Evolutionary conservation across 106 monocot genomes (phyloP), one percentile per base, ranked within the genome.

Genomic region (Apostasia shenzhenica): DNA sequence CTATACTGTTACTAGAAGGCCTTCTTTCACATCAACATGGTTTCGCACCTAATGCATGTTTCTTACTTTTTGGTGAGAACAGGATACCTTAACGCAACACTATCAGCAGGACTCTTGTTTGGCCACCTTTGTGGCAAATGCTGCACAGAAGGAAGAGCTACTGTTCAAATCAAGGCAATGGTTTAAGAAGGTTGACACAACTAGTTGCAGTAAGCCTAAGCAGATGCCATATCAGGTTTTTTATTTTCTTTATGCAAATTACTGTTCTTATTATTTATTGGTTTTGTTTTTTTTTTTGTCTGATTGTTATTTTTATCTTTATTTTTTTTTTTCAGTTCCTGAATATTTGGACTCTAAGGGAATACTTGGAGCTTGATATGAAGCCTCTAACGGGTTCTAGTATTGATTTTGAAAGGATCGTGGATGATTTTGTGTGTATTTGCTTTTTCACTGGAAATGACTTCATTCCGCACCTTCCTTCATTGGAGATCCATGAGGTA

Each of bases 361-460:
- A 89, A 43, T 89, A 85, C 54, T 37, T 89, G 37, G 66, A 80
- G 54, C 61, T 73, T 8, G 85, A 89, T 43, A 41, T 87, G 45
- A 75, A 40, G 53, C 47, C 79, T 3, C 2, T 10, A 9, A 26
- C 26, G 26, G 26, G 26, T 26, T 3, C 54, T 2, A 54, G 68
- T 51, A 59, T 61, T 10, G 81, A 88, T 45, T 59, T 88, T 0
- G 83, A 88, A 56, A 68, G 81, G 12, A 14, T 84, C 3, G 73
- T 88, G 6, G 83, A 88, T 72, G 85, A 85, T 66, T 82, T 82
- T 45, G 69, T 89, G 6, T 85, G 82, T 68, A 82, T 89, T 8
- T 84, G 79, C 53, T 85, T 85, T 51, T 75, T 89, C 45, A 57
- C 66, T 10, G 88, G 88, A 64, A 89, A 89, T 75, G 88, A 89